phyloP scores from a whole-genome alignment of 2,329 filamentous ascomycete genomes.

The Shiraia bambusicola region DNA sequence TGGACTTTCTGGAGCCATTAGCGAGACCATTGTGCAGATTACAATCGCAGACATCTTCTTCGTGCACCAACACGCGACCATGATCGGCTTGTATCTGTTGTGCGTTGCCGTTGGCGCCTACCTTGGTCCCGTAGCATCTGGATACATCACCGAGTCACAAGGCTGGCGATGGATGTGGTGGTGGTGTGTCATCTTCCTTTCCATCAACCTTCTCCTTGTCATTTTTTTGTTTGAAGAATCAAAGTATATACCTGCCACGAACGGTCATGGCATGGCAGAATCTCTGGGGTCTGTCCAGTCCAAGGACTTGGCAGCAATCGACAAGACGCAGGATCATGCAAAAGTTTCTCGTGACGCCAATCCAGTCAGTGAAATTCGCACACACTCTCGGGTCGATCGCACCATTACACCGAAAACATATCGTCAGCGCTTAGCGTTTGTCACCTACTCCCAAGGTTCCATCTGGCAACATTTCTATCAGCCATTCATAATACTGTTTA shows the following conservation, averaged over 20 bases:
- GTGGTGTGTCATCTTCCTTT: constrained; percentile 49
- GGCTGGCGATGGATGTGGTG: constrained; percentile 57
- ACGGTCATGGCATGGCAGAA: constrained; percentile 3
- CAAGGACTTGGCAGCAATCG: neutral
- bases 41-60: constrained; percentile 54
- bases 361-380: constrained; percentile 1
- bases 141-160: constrained; percentile 45
- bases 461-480: constrained; percentile 43
- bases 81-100: constrained; percentile 51
- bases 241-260: constrained; percentile 14
- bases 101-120: constrained; percentile 42
- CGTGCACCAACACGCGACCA: constrained; percentile 50
- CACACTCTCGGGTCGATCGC: constrained; percentile 23
- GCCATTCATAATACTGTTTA: constrained; percentile 41
- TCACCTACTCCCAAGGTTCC: constrained; percentile 31
- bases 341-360: constrained; percentile 7
- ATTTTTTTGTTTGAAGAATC: constrained; percentile 50
- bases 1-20: constrained; percentile 49
- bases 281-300: neutral
- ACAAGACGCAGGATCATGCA: constrained; percentile 1
- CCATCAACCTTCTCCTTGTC: constrained; percentile 43
- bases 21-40: constrained; percentile 51
- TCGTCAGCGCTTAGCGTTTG: constrained; percentile 45
- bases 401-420: constrained; percentile 48
- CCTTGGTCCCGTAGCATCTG: constrained; percentile 45